Percentiles rank a stretch among this genome's conserved stretches.
Conservation (phyloP, 306 rosid genomes). For the Gleditsia sinensis region DNA sequence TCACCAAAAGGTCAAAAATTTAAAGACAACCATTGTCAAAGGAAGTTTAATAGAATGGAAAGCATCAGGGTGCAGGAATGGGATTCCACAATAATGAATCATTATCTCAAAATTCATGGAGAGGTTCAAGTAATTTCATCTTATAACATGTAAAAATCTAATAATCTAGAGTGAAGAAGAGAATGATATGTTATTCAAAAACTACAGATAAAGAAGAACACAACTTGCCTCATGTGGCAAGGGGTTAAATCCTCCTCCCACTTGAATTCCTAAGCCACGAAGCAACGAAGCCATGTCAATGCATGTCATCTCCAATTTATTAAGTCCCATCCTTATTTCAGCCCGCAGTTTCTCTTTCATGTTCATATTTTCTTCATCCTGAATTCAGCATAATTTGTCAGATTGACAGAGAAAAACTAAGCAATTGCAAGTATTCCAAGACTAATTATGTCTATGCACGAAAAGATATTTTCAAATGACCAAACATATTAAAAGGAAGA, state of each 20-base stretch:
- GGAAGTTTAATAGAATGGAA: neutral
- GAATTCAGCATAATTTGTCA: conserved; percentile 39
- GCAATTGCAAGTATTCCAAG: neutral
- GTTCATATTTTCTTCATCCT: conserved; percentile 83
- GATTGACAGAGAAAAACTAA: conserved; percentile 16
- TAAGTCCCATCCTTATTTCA: conserved; percentile 67
- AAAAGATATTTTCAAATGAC: conserved; percentile 16
- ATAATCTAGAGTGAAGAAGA: neutral
- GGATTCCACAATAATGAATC: neutral
- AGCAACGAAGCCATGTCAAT: conserved; percentile 79
- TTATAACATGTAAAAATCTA: neutral
- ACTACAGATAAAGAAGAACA: conserved; percentile 5
- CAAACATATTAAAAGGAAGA: neutral
- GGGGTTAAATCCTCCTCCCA: conserved; percentile 56
- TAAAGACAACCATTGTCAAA: neutral
- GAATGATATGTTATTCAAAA: conserved; percentile 10
- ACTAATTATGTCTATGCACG: neutral
- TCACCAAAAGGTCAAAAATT: neutral
- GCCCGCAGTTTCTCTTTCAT: conserved; percentile 78
- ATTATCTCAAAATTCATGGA: neutral
- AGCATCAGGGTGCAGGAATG: neutral
- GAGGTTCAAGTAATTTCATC: neutral
- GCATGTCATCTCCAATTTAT: conserved; percentile 65
- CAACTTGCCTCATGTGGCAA: conserved; percentile 62
- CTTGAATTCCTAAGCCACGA: conserved; percentile 78